Evolutionary conservation across 2,329 filamentous ascomycete genomes (phyloP).

Genomic region (Elsinoe perseae): DNA sequence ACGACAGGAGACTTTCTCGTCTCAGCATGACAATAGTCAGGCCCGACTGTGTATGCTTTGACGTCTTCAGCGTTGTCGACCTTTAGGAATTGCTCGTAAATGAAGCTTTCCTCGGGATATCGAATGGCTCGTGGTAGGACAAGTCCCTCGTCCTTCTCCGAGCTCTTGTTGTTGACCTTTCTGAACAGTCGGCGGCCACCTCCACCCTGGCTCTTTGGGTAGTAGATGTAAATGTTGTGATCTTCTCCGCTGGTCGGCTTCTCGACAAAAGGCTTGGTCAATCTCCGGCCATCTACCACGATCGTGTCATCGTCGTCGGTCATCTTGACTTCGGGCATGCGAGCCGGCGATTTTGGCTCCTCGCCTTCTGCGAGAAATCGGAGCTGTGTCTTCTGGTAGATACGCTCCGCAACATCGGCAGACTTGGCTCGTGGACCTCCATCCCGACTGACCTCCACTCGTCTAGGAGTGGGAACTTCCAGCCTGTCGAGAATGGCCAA

Average conservation of each 20-base stretch:
- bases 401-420: conserved; percentile 68
- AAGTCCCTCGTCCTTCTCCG: conserved; percentile 77
- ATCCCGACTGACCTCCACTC: conserved; percentile 86
- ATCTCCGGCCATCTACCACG: conserved; percentile 70
- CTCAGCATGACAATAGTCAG: conserved; percentile 89
- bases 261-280: conserved; percentile 94
- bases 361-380: conserved; percentile 24
- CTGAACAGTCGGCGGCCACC: conserved; percentile 88
- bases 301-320: conserved; percentile 86
- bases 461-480: conserved; percentile 77
- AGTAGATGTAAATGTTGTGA: conserved; percentile 98
- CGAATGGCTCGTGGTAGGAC: conserved; percentile 70
- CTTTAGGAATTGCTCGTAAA: conserved; percentile 95
- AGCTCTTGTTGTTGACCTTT: conserved; percentile 98
- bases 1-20: conserved; percentile 96
- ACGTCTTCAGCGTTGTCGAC: conserved; percentile 97
- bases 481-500: conserved; percentile 81
- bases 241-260: conserved; percentile 98
- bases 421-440: conserved; percentile 76
- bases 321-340: conserved; percentile 58
- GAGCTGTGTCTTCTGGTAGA: conserved; percentile 74
- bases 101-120: conserved; percentile 74
- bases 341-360: conserved; percentile 10
- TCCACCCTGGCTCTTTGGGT: conserved; percentile 75
- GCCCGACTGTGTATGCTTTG: conserved; percentile 94